A percentile compares a stretch with the other conserved stretches of the same genome.
Conservation (phyloP, 345 rosid species). For the Euphorbia pulcherrima region DNA sequence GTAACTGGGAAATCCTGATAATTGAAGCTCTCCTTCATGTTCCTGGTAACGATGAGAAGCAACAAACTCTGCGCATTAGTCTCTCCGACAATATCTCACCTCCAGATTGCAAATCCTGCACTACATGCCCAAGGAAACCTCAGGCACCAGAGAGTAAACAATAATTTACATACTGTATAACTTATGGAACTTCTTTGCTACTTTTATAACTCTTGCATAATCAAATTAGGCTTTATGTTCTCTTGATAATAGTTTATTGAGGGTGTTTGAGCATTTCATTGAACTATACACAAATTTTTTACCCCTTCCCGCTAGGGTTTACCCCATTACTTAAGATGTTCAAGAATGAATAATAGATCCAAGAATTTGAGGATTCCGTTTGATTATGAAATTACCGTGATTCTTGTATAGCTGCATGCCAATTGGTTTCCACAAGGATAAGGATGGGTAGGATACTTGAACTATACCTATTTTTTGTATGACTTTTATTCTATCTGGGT, state of each 20-base stretch:
- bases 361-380: not conserved
- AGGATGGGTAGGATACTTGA: no score
- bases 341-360: not conserved
- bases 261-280: not conserved
- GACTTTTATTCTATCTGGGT: no score
- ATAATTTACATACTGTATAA: not conserved
- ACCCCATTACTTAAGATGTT: not conserved
- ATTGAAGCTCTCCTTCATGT: conserved; percentile 86
- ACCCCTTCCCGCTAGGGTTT: not conserved
- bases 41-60: conserved; percentile 68
- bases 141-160: conserved; percentile 1
- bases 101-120: conserved; percentile 35
- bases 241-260: not conserved
- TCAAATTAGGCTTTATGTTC: not conserved
- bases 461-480: no score
- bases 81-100: conserved; percentile 37
- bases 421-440: not conserved
- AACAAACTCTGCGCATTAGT: conserved; percentile 54
- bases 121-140: conserved; percentile 19
- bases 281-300: not conserved
- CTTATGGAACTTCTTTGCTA: no score
- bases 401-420: no score
- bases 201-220: not conserved
- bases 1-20: conserved; percentile 78
- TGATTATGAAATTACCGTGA: not conserved